phyloP scores from a whole-genome alignment of 305 asterid species.

The Fraxinus greggii region DNA sequence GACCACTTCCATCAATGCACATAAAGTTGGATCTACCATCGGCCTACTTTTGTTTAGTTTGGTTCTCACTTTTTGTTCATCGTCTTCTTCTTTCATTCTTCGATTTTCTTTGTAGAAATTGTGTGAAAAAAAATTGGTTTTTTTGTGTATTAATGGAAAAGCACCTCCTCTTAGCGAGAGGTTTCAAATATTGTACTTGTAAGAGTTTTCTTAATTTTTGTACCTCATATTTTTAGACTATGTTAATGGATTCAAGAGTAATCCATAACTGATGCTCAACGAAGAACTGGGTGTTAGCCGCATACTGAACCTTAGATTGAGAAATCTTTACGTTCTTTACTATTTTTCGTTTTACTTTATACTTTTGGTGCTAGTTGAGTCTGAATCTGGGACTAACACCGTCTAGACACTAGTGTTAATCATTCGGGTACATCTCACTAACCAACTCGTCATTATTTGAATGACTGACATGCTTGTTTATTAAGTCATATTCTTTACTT shows the following conservation, averaged over 20 bases:
- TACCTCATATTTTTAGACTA: not conserved
- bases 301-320: not conserved
- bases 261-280: not conserved
- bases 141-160: not conserved
- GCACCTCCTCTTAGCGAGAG: not conserved
- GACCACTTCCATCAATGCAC: not conserved
- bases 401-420: not conserved
- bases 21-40: not conserved
- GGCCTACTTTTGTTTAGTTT: not conserved
- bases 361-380: not conserved
- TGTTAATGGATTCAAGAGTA: not conserved
- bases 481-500: not conserved
- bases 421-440: not conserved
- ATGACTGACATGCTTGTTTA: not conserved
- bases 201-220: not conserved
- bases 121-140: not conserved
- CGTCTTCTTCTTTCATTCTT: not conserved
- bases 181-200: not conserved
- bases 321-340: not conserved
- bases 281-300: not conserved
- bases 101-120: not conserved
- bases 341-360: not conserved
- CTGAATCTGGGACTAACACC: not conserved
- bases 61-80: not conserved
- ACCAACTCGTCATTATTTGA: not conserved